These are phyloP conservation scores for Monascus ruber DNA, from an alignment of 2,329 filamentous ascomycete genomes.

Conservation along the genomic window DNA sequence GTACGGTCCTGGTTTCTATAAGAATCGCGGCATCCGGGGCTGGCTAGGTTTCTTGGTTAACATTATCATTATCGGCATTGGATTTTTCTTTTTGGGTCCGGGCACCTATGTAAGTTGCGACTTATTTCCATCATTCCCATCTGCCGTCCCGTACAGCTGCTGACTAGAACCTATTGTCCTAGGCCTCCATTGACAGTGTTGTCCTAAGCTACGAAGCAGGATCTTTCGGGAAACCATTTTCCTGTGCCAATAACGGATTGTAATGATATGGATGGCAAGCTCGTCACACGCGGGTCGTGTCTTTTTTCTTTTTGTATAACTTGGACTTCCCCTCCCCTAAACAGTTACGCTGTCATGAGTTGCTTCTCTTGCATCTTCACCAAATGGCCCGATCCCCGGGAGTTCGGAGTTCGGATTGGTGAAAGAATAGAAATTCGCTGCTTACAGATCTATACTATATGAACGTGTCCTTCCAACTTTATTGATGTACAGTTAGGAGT, in stretches of 20 bases:
- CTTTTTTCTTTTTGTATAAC: constrained; percentile 1
- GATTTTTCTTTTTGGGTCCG: constrained; percentile 67
- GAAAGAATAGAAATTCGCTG: no score
- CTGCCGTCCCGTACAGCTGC: constrained; percentile 27
- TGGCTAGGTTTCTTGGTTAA: constrained; percentile 48
- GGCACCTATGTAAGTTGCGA: constrained; percentile 57
- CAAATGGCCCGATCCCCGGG: no score
- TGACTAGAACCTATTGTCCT: constrained; percentile 3
- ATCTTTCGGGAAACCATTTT: constrained; percentile 60
- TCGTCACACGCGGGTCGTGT: neutral
- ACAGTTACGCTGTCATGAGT: no score
- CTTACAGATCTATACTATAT: no score
- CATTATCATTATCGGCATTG: constrained; percentile 58
- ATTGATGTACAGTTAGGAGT: no score
- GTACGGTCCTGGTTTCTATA: constrained; percentile 30
- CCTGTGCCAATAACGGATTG: constrained; percentile 46
- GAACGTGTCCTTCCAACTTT: no score
- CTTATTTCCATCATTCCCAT: neutral
- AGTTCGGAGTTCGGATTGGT: no score
- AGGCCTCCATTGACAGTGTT: constrained; percentile 34
- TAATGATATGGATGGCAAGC: constrained; percentile 9
- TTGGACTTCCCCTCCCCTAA: no score
- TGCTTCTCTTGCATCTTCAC: no score
- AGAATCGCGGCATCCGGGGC: constrained; percentile 29
- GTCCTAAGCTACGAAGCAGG: constrained; percentile 58